These are phyloP conservation scores for Colletotrichum truncatum DNA, from an alignment of 2,329 filamentous ascomycete genomes.

Conservation along the genomic window DNA sequence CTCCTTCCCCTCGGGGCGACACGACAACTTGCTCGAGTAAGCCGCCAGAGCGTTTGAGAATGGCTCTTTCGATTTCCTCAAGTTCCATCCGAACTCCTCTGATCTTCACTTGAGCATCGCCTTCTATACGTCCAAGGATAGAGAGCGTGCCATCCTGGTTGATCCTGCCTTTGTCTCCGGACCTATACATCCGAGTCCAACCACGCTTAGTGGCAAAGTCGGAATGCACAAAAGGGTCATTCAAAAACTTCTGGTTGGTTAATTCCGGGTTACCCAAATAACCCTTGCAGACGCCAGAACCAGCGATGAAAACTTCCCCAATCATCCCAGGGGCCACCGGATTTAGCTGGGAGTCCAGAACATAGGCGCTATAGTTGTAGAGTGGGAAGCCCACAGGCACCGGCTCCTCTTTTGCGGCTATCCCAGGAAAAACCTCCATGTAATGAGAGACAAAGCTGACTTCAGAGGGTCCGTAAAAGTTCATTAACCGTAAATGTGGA, in stretches of 20 bases:
- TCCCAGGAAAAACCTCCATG: conserved; percentile 28
- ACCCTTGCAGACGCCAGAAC: conserved; percentile 40
- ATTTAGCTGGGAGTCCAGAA: conserved; percentile 46
- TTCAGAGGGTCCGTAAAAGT: conserved; percentile 44
- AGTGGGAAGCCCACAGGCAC: conserved; percentile 31
- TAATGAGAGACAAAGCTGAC: conserved; percentile 21
- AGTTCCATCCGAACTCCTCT: conserved; percentile 56
- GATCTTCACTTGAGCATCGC: conserved; percentile 56
- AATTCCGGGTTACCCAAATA: conserved; percentile 40
- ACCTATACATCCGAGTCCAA: background rate
- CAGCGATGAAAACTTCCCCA: conserved; percentile 44
- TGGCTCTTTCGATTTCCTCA: conserved; percentile 43
- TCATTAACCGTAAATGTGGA: conserved; percentile 23
- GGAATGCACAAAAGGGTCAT: background rate
- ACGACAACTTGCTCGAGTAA: background rate
- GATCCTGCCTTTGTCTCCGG: background rate
- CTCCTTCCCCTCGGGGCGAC: background rate
- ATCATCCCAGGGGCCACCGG: conserved; percentile 47
- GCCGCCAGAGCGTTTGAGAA: conserved; percentile 26
- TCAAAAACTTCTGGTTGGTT: background rate
- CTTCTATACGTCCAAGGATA: conserved; percentile 46
- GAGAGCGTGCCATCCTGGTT: background rate
- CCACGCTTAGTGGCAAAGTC: background rate
- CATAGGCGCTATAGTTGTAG: conserved; percentile 48
- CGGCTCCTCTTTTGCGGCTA: conserved; percentile 22